A percentile compares a stretch with the other conserved stretches of the same genome.
Conservation (phyloP, 2,329 filamentous ascomycete genomes). For the Aureobasidium mangrovei region DNA sequence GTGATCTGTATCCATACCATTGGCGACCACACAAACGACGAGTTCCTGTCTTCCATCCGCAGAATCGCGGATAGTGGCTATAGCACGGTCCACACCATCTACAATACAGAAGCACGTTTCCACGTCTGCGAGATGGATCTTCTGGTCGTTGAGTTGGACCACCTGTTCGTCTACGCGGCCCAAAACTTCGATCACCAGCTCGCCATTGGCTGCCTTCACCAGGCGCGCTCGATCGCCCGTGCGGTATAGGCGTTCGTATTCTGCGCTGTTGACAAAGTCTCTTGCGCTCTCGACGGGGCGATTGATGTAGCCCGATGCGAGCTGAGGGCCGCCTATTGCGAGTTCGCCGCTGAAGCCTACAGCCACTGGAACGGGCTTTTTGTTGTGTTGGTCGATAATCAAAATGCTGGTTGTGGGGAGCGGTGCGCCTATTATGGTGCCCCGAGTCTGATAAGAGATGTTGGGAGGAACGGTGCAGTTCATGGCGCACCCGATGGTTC, state of each 20-base stretch:
- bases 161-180: too few relatives aligned
- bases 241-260: background rate
- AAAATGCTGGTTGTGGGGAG: slow-evolving; percentile 67
- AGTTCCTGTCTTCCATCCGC: too few relatives aligned
- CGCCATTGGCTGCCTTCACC: too few relatives aligned
- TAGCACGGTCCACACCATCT: too few relatives aligned
- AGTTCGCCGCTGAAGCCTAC: slow-evolving; percentile 21
- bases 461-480: background rate
- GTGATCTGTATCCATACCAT: too few relatives aligned
- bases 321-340: slow-evolving; percentile 25
- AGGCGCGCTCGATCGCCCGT: background rate
- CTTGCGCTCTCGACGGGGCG: slow-evolving; percentile 24
- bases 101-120: too few relatives aligned
- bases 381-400: slow-evolving; percentile 61
- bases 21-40: too few relatives aligned
- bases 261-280: slow-evolving; percentile 26
- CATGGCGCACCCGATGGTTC: too few relatives aligned
- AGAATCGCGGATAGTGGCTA: too few relatives aligned
- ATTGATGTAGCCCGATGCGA: slow-evolving; percentile 26
- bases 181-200: too few relatives aligned
- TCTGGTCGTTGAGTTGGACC: too few relatives aligned
- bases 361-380: slow-evolving; percentile 24
- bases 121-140: too few relatives aligned
- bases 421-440: slow-evolving; percentile 63
- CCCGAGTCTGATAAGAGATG: slow-evolving; percentile 1